These are phyloP conservation scores for Eimeria necatrix DNA, from an alignment of 169 alveolate species.

Conservation along the genomic window DNA sequence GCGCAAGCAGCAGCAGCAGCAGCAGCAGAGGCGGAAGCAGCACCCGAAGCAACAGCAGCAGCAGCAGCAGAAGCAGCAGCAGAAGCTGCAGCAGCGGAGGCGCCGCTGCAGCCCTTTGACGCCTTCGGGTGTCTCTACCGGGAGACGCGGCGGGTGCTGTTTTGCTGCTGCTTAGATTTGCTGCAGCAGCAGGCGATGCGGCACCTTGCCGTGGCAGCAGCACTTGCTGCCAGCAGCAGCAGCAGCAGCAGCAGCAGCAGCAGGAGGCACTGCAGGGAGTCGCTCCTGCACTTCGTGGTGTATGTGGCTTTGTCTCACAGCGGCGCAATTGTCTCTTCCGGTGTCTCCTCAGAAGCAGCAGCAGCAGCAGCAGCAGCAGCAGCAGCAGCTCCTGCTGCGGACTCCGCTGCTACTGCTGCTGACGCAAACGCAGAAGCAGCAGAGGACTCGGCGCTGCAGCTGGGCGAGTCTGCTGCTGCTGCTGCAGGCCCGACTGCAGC, in stretches of 20 bases:
- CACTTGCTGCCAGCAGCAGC: conserved; percentile 54
- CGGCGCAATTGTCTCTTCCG: conserved; percentile 42
- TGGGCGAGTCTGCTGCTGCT: conserved; percentile 47
- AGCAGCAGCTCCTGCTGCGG: background rate
- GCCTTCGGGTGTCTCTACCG: conserved; percentile 56
- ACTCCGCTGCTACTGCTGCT: conserved; percentile 14
- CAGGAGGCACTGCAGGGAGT: background rate
- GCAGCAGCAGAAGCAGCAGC: conserved; percentile 67
- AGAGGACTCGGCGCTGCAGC: conserved; percentile 26
- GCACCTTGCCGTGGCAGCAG: conserved; percentile 29
- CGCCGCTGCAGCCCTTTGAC: conserved; percentile 23
- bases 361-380: conserved; percentile 6
- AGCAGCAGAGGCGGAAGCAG: background rate
- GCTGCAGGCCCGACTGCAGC: conserved; percentile 27
- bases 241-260: conserved; percentile 19
- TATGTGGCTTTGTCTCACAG: conserved; percentile 27
- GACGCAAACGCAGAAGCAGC: background rate
- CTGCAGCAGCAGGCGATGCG: conserved; percentile 78
- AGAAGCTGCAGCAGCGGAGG: conserved; percentile 46
- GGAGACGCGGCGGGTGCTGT: background rate
- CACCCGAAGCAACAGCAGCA: conserved; percentile 3
- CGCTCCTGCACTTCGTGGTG: conserved; percentile 43
- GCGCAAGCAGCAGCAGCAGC: background rate
- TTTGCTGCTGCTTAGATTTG: conserved; percentile 52
- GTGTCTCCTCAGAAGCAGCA: conserved; percentile 29